These are phyloP conservation scores for Arabidopsis hybrid DNA, from an alignment of 441 rosid genomes.

Conservation along the genomic window DNA sequence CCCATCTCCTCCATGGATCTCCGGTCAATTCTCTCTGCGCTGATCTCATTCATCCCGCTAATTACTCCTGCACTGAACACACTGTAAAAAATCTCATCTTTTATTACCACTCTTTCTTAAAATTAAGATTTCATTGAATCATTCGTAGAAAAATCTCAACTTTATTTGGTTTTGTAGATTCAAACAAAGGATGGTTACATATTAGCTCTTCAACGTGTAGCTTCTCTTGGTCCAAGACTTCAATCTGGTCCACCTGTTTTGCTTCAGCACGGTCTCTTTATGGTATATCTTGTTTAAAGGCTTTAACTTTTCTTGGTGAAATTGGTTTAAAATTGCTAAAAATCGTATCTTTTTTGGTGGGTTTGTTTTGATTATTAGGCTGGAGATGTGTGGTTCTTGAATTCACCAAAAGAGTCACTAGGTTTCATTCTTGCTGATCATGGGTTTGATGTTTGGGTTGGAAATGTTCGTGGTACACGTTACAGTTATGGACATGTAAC, in stretches of 20 bases:
- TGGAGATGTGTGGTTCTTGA: constrained; percentile 90
- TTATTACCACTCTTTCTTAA: not conserved
- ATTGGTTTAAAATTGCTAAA: not conserved
- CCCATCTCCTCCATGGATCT: constrained; percentile 45
- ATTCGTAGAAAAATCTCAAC: not conserved
- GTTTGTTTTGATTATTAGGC: constrained; percentile 49
- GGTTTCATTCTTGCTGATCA: constrained; percentile 89
- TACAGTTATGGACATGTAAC: constrained; percentile 86
- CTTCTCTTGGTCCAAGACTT: constrained; percentile 50
- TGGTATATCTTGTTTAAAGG: constrained; percentile 52
- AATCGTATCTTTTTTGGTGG: constrained; percentile 6
- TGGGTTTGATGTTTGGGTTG: constrained; percentile 94
- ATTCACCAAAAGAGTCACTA: constrained; percentile 66
- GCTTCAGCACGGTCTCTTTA: constrained; percentile 88
- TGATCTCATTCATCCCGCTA: constrained; percentile 66
- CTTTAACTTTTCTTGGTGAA: not conserved
- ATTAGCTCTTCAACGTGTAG: constrained; percentile 84
- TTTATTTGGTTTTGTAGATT: constrained; percentile 45
- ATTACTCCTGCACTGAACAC: constrained; percentile 81
- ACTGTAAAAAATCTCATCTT: constrained; percentile 48
- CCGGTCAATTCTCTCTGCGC: constrained; percentile 60
- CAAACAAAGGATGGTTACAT: constrained; percentile 86
- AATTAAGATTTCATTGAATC: not conserved
- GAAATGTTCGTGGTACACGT: constrained; percentile 90
- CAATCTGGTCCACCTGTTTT: constrained; percentile 70